Evolutionary conservation across 129 eudicot species (phyloP), one percentile per base, ranked within the genome.

Genomic region (Tagetes erecta): DNA sequence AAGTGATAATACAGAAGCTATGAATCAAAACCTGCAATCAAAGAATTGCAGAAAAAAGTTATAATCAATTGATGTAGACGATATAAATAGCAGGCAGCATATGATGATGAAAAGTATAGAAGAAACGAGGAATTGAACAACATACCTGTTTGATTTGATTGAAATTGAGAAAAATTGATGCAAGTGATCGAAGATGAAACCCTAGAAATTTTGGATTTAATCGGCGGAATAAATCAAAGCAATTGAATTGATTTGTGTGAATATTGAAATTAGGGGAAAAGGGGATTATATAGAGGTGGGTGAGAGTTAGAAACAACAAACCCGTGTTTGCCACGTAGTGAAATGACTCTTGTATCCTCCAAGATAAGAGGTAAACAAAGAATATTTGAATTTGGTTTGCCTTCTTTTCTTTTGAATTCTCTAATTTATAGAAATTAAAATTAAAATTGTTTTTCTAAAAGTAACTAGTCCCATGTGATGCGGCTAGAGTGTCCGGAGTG

Each of bases 141-240:
- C 70, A 4, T 60, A 73, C 78, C 78, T 8, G 46, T 45, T 60
- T n/a, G 35, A 37, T 59, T 30, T 34, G 60, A 73, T 2, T 34
- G 49, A 13, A 60, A 73, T 35, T 30, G 4, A 36, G 69, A 13
- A 40, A 62, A 4, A 5, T 14, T 7, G 34, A 62, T 14, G 59
- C 37, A 60, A 44, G 7, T 8, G 11, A 62, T 42, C 58, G 69
- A 44, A 72, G 7, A 2, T 72, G 1, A 73, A 73, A 73, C 78
- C 78, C 78, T 73, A 73, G 77, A 72, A 59, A 59, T 45, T 59
- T 20, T 20, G 27, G 58, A 59, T 30, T 11, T 40, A 31, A 8
- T 44, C 55, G 2, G 31, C 31, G 36, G 0, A 11, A 40, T 0
- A 31, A 31, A 30, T 1, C 0, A 3, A 31, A 31, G 64, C 6